phyloP scores from a whole-genome alignment of 805 yeast genomes.

The Lipomyces sp. region DNA sequence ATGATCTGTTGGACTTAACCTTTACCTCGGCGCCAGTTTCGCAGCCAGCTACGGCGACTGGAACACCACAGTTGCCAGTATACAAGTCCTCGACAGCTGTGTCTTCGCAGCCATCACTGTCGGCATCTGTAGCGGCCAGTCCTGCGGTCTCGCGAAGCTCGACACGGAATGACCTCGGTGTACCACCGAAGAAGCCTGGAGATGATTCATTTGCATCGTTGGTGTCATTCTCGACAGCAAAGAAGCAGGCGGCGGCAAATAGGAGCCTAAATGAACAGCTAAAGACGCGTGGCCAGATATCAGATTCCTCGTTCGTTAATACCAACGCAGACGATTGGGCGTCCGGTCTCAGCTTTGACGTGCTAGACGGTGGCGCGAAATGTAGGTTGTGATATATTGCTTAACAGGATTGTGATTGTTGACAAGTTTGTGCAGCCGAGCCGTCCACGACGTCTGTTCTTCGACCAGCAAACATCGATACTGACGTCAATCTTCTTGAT shows the following conservation, averaged over 20 bases:
- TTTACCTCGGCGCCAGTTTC: conserved; percentile 17
- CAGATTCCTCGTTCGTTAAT: not conserved
- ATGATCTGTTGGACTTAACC: conserved; percentile 32
- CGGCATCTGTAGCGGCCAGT: conserved; percentile 9
- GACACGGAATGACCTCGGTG: not conserved
- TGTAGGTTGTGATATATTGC: not conserved
- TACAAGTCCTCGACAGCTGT: not conserved
- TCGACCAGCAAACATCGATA: not conserved
- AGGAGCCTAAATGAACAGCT: conserved; percentile 23
- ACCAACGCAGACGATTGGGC: conserved; percentile 26
- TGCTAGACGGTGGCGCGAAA: conserved; percentile 11
- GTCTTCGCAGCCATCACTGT: conserved; percentile 14
- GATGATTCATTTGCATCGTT: conserved; percentile 37
- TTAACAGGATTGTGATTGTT: not conserved
- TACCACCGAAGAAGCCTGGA: conserved; percentile 5
- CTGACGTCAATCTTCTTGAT: conserved; percentile 7
- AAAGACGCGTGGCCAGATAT: conserved; percentile 15
- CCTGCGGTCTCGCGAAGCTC: not conserved
- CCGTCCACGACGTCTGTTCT: not conserved
- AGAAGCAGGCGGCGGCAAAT: conserved; percentile 19
- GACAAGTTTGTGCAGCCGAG: not conserved
- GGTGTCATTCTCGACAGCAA: conserved; percentile 31
- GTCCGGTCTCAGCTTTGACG: conserved; percentile 29
- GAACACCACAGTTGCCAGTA: not conserved
- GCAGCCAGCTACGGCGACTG: not conserved